Evolutionary conservation across 1,284 basidiomycete genomes (phyloP).

Genomic region (Schizophyllum amplum): DNA sequence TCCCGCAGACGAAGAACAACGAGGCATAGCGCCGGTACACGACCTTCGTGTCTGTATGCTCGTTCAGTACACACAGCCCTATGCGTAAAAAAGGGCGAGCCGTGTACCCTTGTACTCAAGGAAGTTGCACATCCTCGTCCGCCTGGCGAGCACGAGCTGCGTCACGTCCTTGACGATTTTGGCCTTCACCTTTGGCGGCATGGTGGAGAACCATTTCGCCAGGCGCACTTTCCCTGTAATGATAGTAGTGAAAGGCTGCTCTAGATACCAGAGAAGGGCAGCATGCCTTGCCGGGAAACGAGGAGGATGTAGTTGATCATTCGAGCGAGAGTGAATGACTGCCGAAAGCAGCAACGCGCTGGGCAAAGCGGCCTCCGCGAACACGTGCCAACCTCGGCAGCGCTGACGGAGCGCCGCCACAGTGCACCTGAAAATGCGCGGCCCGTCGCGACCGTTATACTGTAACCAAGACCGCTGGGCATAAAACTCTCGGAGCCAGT

Average conservation of each 20-base stretch:
- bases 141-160: constrained; percentile 90
- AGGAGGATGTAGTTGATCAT: constrained; percentile 90
- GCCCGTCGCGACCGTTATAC: no score
- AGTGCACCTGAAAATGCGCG: neutral
- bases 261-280: constrained; percentile 6
- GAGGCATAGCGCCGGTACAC: constrained; percentile 98
- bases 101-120: constrained; percentile 88
- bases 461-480: no score
- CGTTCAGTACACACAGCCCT: neutral
- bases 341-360: neutral
- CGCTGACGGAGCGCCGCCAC: neutral
- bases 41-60: constrained; percentile 78
- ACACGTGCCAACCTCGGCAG: neutral
- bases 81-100: neutral
- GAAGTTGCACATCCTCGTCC: constrained; percentile 99
- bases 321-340: neutral
- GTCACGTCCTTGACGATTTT: constrained; percentile 99
- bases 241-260: constrained; percentile 1
- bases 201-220: constrained; percentile 98
- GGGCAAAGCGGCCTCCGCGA: neutral
- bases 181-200: constrained; percentile 88
- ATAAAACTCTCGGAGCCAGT: no score
- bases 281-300: constrained; percentile 85
- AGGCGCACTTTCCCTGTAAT: constrained; percentile 88
- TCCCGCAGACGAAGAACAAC: constrained; percentile 95